Evolutionary conservation across 1,284 basidiomycete species (phyloP).

Genomic region (Apiotrichum domesticum): DNA sequence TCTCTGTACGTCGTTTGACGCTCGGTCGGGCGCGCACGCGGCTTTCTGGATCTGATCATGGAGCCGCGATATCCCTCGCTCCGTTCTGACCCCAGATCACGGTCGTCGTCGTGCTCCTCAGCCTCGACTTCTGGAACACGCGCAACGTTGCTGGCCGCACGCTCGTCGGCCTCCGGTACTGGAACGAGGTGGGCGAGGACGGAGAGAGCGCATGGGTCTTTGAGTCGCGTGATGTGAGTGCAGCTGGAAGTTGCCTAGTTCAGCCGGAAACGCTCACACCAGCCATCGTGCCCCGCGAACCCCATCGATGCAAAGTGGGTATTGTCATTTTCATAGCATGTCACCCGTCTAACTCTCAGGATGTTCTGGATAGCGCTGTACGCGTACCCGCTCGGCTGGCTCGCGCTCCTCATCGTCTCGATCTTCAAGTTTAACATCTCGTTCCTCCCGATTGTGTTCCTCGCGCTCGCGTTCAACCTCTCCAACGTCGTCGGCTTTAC

Average conservation of each 20-base stretch:
- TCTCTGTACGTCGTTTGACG: conserved; percentile 56
- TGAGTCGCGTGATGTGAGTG: conserved; percentile 76
- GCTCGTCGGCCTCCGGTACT: conserved; percentile 84
- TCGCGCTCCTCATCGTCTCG: conserved; percentile 76
- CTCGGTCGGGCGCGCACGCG: too few species aligned
- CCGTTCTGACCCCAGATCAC: conserved; percentile 61
- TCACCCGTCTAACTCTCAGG: background rate
- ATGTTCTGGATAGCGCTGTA: conserved; percentile 66
- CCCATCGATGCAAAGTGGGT: conserved; percentile 68
- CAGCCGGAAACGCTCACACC: conserved; percentile 3
- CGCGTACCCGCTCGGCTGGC: conserved; percentile 81
- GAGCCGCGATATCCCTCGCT: too few species aligned
- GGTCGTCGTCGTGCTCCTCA: conserved; percentile 77
- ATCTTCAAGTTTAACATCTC: conserved; percentile 78
- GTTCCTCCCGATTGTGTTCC: conserved; percentile 77
- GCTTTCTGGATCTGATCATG: too few species aligned
- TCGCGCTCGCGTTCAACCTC: conserved; percentile 84
- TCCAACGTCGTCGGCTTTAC: conserved; percentile 72
- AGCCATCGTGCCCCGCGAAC: conserved; percentile 87
- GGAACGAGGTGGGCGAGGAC: conserved; percentile 96
- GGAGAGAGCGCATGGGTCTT: conserved; percentile 95
- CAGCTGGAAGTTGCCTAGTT: too few species aligned
- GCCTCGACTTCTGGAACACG: conserved; percentile 96
- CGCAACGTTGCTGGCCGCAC: conserved; percentile 88
- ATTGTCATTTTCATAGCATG: background rate